phyloP scores from a whole-genome alignment of 257 asterid genomes.

The Handroanthus guayacan region DNA sequence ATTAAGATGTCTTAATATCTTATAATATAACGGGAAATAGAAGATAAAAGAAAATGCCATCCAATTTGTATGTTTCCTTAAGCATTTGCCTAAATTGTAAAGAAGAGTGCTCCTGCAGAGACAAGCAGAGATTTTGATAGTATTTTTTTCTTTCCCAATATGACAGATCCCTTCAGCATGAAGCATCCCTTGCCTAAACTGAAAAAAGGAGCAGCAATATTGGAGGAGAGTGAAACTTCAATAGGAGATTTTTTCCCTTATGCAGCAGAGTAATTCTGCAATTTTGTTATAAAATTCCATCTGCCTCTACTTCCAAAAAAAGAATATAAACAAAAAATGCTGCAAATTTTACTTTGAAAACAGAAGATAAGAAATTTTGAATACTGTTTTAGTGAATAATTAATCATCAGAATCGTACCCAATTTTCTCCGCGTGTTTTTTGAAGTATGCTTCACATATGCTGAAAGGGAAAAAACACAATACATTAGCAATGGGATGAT shows the following conservation, averaged over 20 bases:
- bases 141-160: too few relatives aligned
- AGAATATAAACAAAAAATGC: background rate
- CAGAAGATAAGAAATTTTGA: background rate
- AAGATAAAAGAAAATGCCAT: too few relatives aligned
- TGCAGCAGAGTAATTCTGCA: background rate
- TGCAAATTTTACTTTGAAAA: background rate
- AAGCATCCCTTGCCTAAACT: too few relatives aligned
- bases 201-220: background rate
- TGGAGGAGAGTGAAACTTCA: background rate
- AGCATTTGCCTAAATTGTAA: too few relatives aligned
- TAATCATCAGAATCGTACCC: conserved; percentile 58
- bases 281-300: conserved; percentile 12
- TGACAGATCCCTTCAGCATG: too few relatives aligned
- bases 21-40: too few relatives aligned
- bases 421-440: conserved; percentile 84
- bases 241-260: background rate
- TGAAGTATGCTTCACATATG: conserved; percentile 95
- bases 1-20: too few relatives aligned
- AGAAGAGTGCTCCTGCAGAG: too few relatives aligned
- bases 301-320: background rate
- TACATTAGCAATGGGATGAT: conserved; percentile 36
- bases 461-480: conserved; percentile 48
- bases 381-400: background rate
- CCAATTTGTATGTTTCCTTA: too few relatives aligned
- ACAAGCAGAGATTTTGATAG: too few relatives aligned